Evolutionary conservation across 2,329 filamentous ascomycete species (phyloP), one percentile per base, ranked within the genome.

Genomic region (Podosphaera leucotricha): DNA sequence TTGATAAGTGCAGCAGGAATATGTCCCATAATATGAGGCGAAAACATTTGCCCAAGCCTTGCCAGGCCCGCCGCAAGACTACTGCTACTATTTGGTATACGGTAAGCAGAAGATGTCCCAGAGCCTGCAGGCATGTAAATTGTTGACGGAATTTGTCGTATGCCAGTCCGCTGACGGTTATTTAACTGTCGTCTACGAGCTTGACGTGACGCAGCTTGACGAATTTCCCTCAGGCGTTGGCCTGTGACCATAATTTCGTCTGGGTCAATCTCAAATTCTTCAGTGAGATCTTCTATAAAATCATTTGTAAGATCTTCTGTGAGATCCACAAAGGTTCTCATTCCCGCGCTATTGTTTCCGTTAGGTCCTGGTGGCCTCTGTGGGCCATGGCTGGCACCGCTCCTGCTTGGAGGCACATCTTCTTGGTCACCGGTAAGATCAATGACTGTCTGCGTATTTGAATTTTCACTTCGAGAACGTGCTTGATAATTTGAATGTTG

Each of bases 241-340:
- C 48, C 42, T 52, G 53, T 53, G 6, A 61, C 50, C 1, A 60
- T 55, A 30, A 58, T 43, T 4, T 61, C 58, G 20, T 62, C 60
- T 10, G 59, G 58, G 6, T 60, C 61, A 46, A 71, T 67, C 3
- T 37, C 35, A 21, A 21, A 21, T 6, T 22, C 38, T 13, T 24
- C 22, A 5, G 22, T 24, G 22, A 24, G 4, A 24, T 24, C 22
- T 24, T 24, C 28, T 7, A 33, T 13, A n/a, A 13, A 33, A 33
- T n/a, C 28, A 33, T 33, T 33, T 33, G 28, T 33, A 33, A 26
- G 21, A 18, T 41, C 39, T 21, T 58, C 58, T 2, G 70, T 73
- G 8, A 73, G 61, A 51, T 73, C 70, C 44, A 73, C 71, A 22
- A 71, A 57, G 16, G 53, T 48, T n/a, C 43, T 48, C 10, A 55